Evolutionary conservation across 441 rosid genomes (phyloP).

Genomic region (Omphalea diandra): DNA sequence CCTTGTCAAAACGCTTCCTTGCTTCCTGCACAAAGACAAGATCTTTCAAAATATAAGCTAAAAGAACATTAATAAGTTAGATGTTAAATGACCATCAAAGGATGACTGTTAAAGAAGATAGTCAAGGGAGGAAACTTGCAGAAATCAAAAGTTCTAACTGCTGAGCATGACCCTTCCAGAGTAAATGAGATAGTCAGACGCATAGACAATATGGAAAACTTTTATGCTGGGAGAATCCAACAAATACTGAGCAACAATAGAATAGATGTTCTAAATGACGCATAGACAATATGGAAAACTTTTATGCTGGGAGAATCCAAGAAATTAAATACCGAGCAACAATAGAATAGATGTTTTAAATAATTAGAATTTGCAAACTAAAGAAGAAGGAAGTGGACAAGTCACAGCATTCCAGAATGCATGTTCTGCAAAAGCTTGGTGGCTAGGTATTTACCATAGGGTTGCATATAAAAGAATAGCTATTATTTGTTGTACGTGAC

Average conservation of each 20-base stretch:
- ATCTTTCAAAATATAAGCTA: too few relatives aligned
- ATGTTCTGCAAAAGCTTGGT: neutral
- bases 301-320: too few relatives aligned
- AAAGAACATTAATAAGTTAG: too few relatives aligned
- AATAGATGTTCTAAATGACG: too few relatives aligned
- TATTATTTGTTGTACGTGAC: slow-evolving; percentile 10
- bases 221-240: too few relatives aligned
- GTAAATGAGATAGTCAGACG: slow-evolving; percentile 7
- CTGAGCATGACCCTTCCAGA: neutral
- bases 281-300: too few relatives aligned
- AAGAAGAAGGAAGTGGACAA: neutral
- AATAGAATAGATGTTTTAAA: neutral
- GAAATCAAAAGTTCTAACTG: neutral
- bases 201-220: neutral
- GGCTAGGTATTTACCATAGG: neutral
- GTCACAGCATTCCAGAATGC: neutral
- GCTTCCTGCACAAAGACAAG: slow-evolving; percentile 76
- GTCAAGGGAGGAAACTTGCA: neutral
- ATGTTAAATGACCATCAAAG: neutral
- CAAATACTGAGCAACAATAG: too few relatives aligned
- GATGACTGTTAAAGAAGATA: neutral
- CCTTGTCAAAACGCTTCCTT: slow-evolving; percentile 95
- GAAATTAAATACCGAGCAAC: neutral
- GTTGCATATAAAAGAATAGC: neutral
- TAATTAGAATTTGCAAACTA: neutral